These are phyloP conservation scores for baker's yeast (Saccharomyces cerevisiae) DNA, from an alignment of 805 yeast species.

Conservation along the genomic window DNA sequence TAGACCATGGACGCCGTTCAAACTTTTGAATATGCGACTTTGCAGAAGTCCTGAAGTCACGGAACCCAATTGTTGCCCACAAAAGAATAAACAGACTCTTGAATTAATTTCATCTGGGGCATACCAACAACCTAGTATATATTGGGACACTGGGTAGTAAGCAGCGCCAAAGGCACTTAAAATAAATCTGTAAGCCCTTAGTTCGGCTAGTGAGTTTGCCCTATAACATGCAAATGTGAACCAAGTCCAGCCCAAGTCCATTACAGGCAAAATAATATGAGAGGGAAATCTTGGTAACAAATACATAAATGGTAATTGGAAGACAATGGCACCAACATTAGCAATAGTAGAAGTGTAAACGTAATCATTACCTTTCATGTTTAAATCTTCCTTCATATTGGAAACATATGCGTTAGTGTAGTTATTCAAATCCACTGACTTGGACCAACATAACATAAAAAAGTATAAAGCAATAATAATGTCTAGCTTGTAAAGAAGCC, in stretches of 20 bases:
- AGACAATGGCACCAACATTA: constrained; percentile 53
- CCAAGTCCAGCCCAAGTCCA: constrained; percentile 64
- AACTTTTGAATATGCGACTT: constrained; percentile 32
- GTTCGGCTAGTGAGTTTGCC: constrained; percentile 40
- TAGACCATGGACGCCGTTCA: constrained; percentile 39
- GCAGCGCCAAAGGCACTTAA: constrained; percentile 66
- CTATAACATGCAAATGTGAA: constrained; percentile 50
- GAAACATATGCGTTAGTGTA: constrained; percentile 59
- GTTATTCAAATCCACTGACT: constrained; percentile 54
- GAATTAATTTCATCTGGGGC: constrained; percentile 50
- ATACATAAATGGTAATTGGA: constrained; percentile 60
- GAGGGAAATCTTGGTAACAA: constrained; percentile 49
- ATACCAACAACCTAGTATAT: constrained; percentile 53
- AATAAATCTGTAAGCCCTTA: constrained; percentile 57
- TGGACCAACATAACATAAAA: constrained; percentile 58
- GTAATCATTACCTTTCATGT: constrained; percentile 56
- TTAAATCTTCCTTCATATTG: constrained; percentile 51
- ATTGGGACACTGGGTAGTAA: constrained; percentile 56
- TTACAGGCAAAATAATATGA: constrained; percentile 38
- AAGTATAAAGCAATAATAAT: constrained; percentile 47
- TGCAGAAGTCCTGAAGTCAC: constrained; percentile 51
- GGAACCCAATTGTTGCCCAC: constrained; percentile 43
- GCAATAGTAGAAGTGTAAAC: constrained; percentile 52
- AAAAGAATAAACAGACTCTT: constrained; percentile 54
- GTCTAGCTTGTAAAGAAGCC: constrained; percentile 46